A percentile compares a stretch with the other conserved stretches of the same genome.
Evolutionary conservation across 2,329 filamentous ascomycete genomes (phyloP).

Genomic region (Westerdykella aurantiaca): DNA sequence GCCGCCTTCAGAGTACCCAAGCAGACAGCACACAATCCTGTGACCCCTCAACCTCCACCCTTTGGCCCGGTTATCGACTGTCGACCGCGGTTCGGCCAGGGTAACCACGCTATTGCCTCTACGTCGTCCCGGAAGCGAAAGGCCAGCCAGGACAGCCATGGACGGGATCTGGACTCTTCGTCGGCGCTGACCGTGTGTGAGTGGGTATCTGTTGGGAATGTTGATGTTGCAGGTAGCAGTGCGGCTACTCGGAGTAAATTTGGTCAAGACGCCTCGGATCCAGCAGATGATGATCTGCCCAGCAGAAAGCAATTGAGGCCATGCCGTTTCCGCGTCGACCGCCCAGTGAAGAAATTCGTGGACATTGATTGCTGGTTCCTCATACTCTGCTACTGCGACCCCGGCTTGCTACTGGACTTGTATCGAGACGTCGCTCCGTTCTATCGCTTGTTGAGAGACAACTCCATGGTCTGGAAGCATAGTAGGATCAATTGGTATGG

Average conservation of each 20-base stretch:
- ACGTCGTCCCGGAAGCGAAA: conserved; percentile 1
- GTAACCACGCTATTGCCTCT: not conserved
- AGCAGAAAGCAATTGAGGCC: no score
- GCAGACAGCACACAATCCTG: conserved; percentile 25
- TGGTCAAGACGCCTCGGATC: no score
- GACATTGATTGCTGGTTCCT: conserved; percentile 33
- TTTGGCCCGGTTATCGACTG: conserved; percentile 34
- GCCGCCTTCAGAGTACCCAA: conserved; percentile 37
- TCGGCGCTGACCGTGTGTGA: no score
- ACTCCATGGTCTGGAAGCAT: conserved; percentile 36
- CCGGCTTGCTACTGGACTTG: conserved; percentile 32
- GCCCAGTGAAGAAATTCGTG: conserved; percentile 14
- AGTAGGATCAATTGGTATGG: conserved; percentile 32
- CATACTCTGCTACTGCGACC: conserved; percentile 32
- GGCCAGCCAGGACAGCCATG: not conserved
- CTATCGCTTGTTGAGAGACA: conserved; percentile 30
- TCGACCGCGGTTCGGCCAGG: conserved; percentile 5
- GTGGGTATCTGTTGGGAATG: no score
- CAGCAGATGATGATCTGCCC: conserved; percentile 9
- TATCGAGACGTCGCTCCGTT: conserved; percentile 31
- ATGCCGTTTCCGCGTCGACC: conserved; percentile 13
- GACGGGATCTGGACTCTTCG: no score
- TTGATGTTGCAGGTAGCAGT: no score
- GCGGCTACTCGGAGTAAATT: no score
- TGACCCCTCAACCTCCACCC: conserved; percentile 25